Evolutionary conservation across 768 basidiomycete genomes (phyloP).

Genomic region (Tylopilus sp.): DNA sequence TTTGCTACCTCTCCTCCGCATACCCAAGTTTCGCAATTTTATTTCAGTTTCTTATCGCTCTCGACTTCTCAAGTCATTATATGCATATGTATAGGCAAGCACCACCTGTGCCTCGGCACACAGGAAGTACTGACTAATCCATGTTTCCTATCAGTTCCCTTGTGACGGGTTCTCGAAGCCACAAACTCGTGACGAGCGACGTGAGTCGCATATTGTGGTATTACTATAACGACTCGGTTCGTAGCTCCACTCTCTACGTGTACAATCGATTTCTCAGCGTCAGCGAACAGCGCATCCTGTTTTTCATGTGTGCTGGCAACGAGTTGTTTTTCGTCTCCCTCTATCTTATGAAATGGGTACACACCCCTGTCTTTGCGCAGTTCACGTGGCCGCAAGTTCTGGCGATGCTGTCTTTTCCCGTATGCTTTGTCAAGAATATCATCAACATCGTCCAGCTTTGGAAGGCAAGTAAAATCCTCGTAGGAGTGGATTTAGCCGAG

Average conservation of each 20-base stretch:
- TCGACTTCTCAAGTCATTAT: conserved; percentile 98
- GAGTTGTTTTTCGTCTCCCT: conserved; percentile 94
- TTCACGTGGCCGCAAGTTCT: conserved; percentile 78
- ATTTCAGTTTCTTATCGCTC: conserved; percentile 93
- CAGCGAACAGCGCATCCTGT: conserved; percentile 66
- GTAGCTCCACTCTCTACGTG: conserved; percentile 28
- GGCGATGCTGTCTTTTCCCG: conserved; percentile 57
- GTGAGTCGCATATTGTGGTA: conserved; percentile 88
- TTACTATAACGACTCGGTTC: conserved; percentile 91
- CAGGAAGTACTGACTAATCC: conserved; percentile 5
- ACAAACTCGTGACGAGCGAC: conserved; percentile 89
- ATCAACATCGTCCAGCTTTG: conserved; percentile 96
- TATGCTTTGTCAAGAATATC: conserved; percentile 81
- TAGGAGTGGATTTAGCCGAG: conserved; percentile 90
- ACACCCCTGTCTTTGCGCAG: conserved; percentile 51
- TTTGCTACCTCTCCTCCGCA: conserved; percentile 89
- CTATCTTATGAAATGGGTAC: conserved; percentile 87
- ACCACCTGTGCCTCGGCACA: too few relatives aligned
- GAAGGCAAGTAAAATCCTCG: conserved; percentile 95
- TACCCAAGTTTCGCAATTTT: conserved; percentile 82
- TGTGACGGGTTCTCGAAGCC: conserved; percentile 89
- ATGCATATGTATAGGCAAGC: conserved; percentile 99
- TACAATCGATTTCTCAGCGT: background rate
- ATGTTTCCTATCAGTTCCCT: conserved; percentile 62
- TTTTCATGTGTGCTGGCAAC: conserved; percentile 91